Percentiles rank a stretch among this genome's conserved stretches.
phyloP scores from a whole-genome alignment of 352 stramenopile species.

The Pythium rhizo-oryzae region DNA sequence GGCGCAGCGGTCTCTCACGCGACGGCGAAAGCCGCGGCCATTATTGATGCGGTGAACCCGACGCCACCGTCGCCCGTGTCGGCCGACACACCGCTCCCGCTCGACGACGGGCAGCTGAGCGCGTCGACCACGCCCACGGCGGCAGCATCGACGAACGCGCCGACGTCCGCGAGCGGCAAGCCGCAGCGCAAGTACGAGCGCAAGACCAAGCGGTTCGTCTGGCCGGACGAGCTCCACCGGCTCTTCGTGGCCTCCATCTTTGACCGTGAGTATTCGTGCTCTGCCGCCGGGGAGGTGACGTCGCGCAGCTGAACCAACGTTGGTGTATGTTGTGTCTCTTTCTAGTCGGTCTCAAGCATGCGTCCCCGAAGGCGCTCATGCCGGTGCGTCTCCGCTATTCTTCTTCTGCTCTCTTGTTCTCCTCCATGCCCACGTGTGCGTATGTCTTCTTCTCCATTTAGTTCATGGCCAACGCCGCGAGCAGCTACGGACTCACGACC shows the following conservation, averaged over 20 bases:
- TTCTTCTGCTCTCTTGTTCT: slow-evolving; percentile 2
- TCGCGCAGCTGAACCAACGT: neutral
- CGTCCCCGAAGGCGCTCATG: slow-evolving; percentile 80
- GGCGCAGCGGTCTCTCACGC: neutral
- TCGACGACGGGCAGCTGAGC: slow-evolving; percentile 19
- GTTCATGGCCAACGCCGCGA: slow-evolving; percentile 69
- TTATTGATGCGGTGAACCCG: neutral
- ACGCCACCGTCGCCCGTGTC: slow-evolving; percentile 16
- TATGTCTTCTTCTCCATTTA: slow-evolving; percentile 11
- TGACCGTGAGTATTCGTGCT: slow-evolving; percentile 46
- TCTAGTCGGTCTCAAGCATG: slow-evolving; percentile 83
- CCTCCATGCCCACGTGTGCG: neutral
- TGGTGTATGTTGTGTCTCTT: neutral
- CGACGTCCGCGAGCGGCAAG: slow-evolving; percentile 12
- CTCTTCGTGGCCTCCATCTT: slow-evolving; percentile 90
- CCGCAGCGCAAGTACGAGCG: slow-evolving; percentile 87
- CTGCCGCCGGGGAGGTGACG: neutral
- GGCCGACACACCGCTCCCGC: slow-evolving; percentile 12
- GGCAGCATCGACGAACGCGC: neutral
- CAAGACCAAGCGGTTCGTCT: slow-evolving; percentile 89
- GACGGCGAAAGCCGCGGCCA: slow-evolving; percentile 2
- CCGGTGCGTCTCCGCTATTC: slow-evolving; percentile 38
- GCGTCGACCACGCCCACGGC: neutral
- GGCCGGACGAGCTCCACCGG: slow-evolving; percentile 86
- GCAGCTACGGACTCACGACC: slow-evolving; percentile 68